Evolutionary conservation across 2,329 filamentous ascomycete genomes (phyloP).

Genomic region (Nakataea oryzae): DNA sequence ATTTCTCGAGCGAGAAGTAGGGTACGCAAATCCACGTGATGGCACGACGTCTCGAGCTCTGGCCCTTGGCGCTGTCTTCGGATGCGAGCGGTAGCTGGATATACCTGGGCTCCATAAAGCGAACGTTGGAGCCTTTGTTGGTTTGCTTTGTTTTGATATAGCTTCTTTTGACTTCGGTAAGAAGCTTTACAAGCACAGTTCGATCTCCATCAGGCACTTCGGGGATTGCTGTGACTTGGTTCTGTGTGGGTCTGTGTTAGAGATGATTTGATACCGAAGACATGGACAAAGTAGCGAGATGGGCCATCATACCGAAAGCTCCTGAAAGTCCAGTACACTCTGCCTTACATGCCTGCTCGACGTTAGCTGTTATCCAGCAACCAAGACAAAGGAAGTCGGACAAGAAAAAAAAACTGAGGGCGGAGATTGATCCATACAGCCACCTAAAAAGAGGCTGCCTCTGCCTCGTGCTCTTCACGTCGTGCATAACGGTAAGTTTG

Average conservation of each 20-base stretch:
- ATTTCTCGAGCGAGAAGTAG: constrained; percentile 34
- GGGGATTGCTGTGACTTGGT: not conserved
- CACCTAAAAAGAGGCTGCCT: not conserved
- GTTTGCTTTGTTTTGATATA: constrained; percentile 25
- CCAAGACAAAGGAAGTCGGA: not conserved
- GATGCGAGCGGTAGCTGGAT: constrained; percentile 22
- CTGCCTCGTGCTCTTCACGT: not conserved
- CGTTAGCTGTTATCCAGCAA: not conserved
- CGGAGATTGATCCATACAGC: not conserved
- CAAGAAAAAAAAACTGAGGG: not conserved
- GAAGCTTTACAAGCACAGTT: constrained; percentile 12
- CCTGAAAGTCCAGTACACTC: not conserved
- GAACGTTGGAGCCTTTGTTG: constrained; percentile 24
- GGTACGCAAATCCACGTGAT: constrained; percentile 34
- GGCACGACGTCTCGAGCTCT: constrained; percentile 7
- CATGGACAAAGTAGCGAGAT: not conserved
- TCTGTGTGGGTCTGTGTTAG: not conserved
- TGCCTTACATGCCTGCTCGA: not conserved
- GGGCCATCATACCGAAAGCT: not conserved
- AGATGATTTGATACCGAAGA: not conserved
- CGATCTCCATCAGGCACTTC: not conserved
- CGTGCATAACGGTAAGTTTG: not conserved
- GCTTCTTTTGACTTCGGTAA: constrained; percentile 24
- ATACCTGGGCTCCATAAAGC: constrained; percentile 28
- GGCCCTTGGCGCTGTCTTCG: constrained; percentile 11